Evolutionary conservation across 2,329 filamentous ascomycete species (phyloP), one percentile per base, ranked within the genome.

Genomic region (Pezicula radicicola): DNA sequence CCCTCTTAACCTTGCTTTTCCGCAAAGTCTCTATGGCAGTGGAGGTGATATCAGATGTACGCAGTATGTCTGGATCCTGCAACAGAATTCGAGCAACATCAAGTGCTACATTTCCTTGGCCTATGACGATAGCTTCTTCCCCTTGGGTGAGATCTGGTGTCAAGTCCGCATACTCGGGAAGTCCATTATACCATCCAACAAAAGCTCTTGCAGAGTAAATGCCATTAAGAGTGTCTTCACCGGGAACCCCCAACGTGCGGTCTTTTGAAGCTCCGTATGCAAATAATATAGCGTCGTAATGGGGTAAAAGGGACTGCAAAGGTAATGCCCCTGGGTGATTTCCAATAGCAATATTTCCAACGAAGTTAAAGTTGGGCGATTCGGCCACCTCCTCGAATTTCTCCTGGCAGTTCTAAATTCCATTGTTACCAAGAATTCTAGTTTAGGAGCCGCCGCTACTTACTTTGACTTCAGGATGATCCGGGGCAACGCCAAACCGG

Each of bases 391-490:
- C 88, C 57, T 88, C 84, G 63, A 99, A 97, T 63, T 91, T 96
- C 13, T 94, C 90, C 74, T 96, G 87, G 68, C 93, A 97, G 67
- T 97, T 97, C 91, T 95, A 65, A 16, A 47, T 13, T 37, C 18
- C 19, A 12, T 16, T 28, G 19, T 63, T 51, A 60, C 52, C 18
- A 27, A 25, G 21, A 30, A 45, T 46, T 25, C 48, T 19, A 35
- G 33, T 28, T 52, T 19, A n/a, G 8, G 15, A 8, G 42, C 27
- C 42, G 15, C 25, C 6, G 25, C n/a, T 10, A 49, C 18, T 39
- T 53, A 94, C 91, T 83, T 99, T 99, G 60, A 99, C 94, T 73
- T 99, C 93, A 0, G 94, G 93, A 71, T 99, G 94, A 68, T 99
- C 94, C 5, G 94, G 94, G n/a, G 94, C 95, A 53, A 99, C 94